These are phyloP conservation scores for Lentinula sp. DNA, from an alignment of 768 basidiomycete species.

Conservation along the genomic window DNA sequence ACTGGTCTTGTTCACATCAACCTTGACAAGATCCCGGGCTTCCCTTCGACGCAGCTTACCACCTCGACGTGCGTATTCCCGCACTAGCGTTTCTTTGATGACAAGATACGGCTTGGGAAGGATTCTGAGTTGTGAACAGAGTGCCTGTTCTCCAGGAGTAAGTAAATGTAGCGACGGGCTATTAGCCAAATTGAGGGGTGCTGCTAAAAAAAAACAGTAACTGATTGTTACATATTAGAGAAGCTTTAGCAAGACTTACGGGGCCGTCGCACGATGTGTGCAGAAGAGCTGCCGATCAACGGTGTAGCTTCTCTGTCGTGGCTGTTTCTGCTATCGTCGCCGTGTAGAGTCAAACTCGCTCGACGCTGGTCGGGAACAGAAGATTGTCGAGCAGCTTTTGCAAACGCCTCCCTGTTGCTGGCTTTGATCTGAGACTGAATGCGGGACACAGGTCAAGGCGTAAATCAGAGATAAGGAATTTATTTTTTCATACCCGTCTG, in stretches of 20 bases:
- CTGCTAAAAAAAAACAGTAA: constrained; percentile 14
- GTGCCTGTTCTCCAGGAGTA: constrained; percentile 76
- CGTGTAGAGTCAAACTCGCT: constrained; percentile 28
- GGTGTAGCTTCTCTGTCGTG: constrained; percentile 61
- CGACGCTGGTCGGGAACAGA: constrained; percentile 50
- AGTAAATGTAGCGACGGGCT: constrained; percentile 87
- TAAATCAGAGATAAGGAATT: background rate
- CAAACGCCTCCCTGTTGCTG: constrained; percentile 50
- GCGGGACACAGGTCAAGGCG: background rate
- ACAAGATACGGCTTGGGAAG: constrained; percentile 93
- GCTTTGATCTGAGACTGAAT: constrained; percentile 58
- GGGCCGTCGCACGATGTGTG: constrained; percentile 29
- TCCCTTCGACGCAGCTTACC: constrained; percentile 86
- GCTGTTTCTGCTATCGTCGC: constrained; percentile 45
- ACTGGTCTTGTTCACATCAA: constrained; percentile 90
- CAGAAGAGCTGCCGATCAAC: constrained; percentile 27
- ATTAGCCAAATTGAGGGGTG: constrained; percentile 85
- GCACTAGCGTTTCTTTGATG: constrained; percentile 91
- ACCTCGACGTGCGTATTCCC: constrained; percentile 86
- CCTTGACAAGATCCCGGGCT: constrained; percentile 85
- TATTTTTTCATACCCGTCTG: constrained; percentile 53
- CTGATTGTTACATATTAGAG: background rate
- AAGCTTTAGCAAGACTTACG: background rate
- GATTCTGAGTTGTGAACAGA: constrained; percentile 87
- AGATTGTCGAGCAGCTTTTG: constrained; percentile 48